phyloP scores from a whole-genome alignment of 2,329 filamentous ascomycete species.

The Xylaria sp. region DNA sequence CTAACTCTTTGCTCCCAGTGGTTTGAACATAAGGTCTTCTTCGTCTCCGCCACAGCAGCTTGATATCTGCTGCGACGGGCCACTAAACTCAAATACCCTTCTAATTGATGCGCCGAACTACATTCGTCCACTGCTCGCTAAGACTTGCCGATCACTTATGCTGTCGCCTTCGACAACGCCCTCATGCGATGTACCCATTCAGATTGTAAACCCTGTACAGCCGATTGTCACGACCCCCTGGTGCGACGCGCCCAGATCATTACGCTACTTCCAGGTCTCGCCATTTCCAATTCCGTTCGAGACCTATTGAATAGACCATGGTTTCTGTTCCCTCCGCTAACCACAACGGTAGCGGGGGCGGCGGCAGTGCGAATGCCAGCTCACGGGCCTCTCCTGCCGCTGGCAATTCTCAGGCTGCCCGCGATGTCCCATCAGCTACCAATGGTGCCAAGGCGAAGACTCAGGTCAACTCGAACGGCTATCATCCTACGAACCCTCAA shows the following conservation, averaged over 20 bases:
- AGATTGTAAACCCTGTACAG: slow-evolving; percentile 42
- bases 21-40: slow-evolving; percentile 5
- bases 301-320: slow-evolving; percentile 48
- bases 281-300: slow-evolving; percentile 23
- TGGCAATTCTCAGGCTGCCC: slow-evolving; percentile 49
- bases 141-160: slow-evolving; percentile 28
- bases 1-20: not conserved
- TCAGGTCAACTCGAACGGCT: slow-evolving; percentile 65
- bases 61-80: slow-evolving; percentile 4
- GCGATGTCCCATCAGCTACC: slow-evolving; percentile 49
- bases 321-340: slow-evolving; percentile 55
- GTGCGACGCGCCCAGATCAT: slow-evolving; percentile 23
- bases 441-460: slow-evolving; percentile 59
- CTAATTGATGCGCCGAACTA: slow-evolving; percentile 2
- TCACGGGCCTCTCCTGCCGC: slow-evolving; percentile 64
- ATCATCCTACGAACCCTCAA: slow-evolving; percentile 62
- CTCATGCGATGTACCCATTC: slow-evolving; percentile 45
- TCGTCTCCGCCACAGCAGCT: slow-evolving; percentile 3
- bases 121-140: not conserved
- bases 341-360: slow-evolving; percentile 54
- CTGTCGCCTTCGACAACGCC: slow-evolving; percentile 21
- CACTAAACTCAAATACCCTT: not conserved
- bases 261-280: slow-evolving; percentile 9
- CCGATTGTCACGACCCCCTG: slow-evolving; percentile 37
- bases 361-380: slow-evolving; percentile 60